A percentile compares a stretch with the other conserved stretches of the same genome.
Conservation (phyloP, 2,329 filamentous ascomycete species). For the Pseudohalonectria lignicola region DNA sequence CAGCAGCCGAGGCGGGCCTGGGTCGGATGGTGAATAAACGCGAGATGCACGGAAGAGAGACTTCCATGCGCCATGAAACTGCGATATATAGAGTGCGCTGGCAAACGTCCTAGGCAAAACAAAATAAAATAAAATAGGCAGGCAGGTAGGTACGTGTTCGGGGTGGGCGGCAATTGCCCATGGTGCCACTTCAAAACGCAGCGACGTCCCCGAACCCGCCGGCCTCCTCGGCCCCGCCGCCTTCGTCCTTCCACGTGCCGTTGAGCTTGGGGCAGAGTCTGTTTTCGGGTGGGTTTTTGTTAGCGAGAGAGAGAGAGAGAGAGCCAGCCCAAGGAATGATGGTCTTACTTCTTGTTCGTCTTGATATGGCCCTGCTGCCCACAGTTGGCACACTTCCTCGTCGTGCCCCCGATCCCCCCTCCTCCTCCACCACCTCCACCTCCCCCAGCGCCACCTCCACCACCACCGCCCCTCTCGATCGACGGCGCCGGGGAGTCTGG, state of each 20-base stretch:
- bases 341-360: slow-evolving; percentile 85
- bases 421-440: not conserved
- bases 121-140: too few species aligned
- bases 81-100: too few species aligned
- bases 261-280: slow-evolving; percentile 80
- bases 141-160: too few species aligned
- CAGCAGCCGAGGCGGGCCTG: too few species aligned
- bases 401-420: slow-evolving; percentile 40
- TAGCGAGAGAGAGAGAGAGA: not conserved
- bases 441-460: slow-evolving; percentile 14
- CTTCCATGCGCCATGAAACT: too few species aligned
- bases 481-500: slow-evolving; percentile 38
- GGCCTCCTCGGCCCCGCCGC: slow-evolving; percentile 2
- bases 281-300: too few species aligned
- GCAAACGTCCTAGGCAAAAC: too few species aligned
- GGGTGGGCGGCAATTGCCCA: too few species aligned
- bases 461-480: slow-evolving; percentile 31
- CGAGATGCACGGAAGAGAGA: too few species aligned
- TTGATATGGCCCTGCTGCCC: slow-evolving; percentile 96
- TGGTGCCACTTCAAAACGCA: too few species aligned
- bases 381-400: slow-evolving; percentile 94
- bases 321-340: slow-evolving; percentile 16
- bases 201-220: slow-evolving; percentile 1
- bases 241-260: slow-evolving; percentile 50
- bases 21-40: too few species aligned